Base-by-base conservation (phyloP, 164 flowering plant species). In the Chloranthus sessilifolius region DNA sequence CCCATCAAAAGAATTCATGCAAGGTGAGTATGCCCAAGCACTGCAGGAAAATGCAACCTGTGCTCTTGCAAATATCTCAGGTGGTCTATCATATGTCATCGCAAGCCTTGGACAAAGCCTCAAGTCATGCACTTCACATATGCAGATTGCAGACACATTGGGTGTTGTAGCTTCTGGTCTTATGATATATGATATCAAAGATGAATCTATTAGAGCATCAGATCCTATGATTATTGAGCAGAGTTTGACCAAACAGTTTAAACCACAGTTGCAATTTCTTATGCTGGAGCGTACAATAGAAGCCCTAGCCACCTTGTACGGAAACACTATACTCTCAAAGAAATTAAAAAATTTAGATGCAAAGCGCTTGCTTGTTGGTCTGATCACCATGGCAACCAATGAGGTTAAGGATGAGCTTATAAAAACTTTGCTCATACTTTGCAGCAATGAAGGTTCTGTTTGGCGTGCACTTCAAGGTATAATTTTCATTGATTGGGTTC, bases 141-240 rank as follows among this genome's bases (percentile, higher is more conserved):
- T 86, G 28, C 99, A 94, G 66, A 66, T 71, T 72, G 89, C 99
- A 42, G 99, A 94, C 56, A 94, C 99, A 21, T 54, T 94, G 42
- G 99, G 99, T 29, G 99, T 97, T 47, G 68, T 94, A 63, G 99
- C 99, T 55, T 94, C 99, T n/a, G 99, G 97, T 51, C 83, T 94
- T 37, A 94, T 94, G 99, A 94, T 94, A 53, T 94, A 94, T 74
- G 97, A 94, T 69, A 61, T 62, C 66, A 80, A 74, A 61, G 95
- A 89, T 39, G 99, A 89, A 61, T 63, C 76, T 47, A 73, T 76
- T 4, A 78, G 82, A 65, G 74, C 89, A 52, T 89, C 99, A 30
- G 90, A 86, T 60, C 88, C 99, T 35, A n/a, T 59, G 49, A 64
- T 50, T 53, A 65, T 89, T 56, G 99, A 94, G 76, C 81, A 79